phyloP scores from a whole-genome alignment of 108 stramenopile species.

The Cyclotella baltica region DNA sequence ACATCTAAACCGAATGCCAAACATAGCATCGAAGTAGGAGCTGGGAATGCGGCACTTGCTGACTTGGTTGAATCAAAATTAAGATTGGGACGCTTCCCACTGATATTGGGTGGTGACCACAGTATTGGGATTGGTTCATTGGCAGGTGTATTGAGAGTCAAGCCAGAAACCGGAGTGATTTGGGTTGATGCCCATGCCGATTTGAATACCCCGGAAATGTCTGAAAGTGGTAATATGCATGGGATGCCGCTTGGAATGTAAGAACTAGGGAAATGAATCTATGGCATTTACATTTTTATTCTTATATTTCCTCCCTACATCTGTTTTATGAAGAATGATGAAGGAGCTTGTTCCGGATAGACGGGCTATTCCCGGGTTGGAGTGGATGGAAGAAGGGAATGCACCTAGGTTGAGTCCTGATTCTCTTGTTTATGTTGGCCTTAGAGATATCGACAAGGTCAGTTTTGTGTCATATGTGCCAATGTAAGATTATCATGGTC shows the following conservation, averaged over 20 bases:
- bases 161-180: slow-evolving; percentile 93
- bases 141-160: slow-evolving; percentile 84
- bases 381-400: slow-evolving; percentile 72
- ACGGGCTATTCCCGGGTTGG: slow-evolving; percentile 86
- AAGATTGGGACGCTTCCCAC: slow-evolving; percentile 75
- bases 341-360: slow-evolving; percentile 80
- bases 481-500: too few species aligned
- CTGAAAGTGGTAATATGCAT: slow-evolving; percentile 98
- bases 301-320: not conserved
- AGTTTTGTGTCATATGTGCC: too few species aligned
- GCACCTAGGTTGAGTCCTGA: slow-evolving; percentile 70
- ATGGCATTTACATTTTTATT: not conserved
- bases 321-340: slow-evolving; percentile 58
- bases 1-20: slow-evolving; percentile 65
- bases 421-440: slow-evolving; percentile 95
- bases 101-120: slow-evolving; percentile 98
- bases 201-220: slow-evolving; percentile 93
- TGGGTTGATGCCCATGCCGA: slow-evolving; percentile 99
- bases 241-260: slow-evolving; percentile 97
- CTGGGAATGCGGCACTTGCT: slow-evolving; percentile 55
- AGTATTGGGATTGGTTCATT: slow-evolving; percentile 94
- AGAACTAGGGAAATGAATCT: not conserved
- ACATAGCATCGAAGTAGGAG: slow-evolving; percentile 65
- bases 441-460: slow-evolving; percentile 93
- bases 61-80: slow-evolving; percentile 72